Conservation (phyloP, 306 rosid genomes). For the Lathyrus aphaca region DNA sequence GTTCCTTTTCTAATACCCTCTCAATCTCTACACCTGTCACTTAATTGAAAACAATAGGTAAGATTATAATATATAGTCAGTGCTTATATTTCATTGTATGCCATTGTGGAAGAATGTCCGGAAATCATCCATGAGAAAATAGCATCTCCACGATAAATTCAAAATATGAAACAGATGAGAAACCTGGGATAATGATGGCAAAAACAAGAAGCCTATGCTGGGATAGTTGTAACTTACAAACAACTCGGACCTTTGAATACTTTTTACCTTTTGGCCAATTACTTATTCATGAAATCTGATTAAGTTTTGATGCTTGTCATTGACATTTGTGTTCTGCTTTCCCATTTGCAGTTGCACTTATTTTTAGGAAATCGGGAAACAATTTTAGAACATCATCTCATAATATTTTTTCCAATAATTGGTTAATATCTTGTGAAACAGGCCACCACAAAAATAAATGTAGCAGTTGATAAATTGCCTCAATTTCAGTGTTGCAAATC, state of each 20-base stretch:
- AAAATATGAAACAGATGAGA: slow-evolving; percentile 17
- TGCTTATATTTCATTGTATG: slow-evolving; percentile 7
- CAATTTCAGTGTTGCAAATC: slow-evolving; percentile 70
- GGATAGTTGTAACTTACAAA: slow-evolving; percentile 6
- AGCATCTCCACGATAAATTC: slow-evolving; percentile 18
- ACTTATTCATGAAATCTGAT: slow-evolving; percentile 18
- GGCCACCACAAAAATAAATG: slow-evolving; percentile 91
- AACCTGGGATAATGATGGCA: slow-evolving; percentile 1
- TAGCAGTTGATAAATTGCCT: slow-evolving; percentile 87
- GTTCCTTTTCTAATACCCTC: slow-evolving; percentile 7
- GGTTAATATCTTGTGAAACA: slow-evolving; percentile 53
- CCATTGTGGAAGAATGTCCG: slow-evolving; percentile 17
- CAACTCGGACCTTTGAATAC: not conserved
- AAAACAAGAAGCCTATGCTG: not conserved
- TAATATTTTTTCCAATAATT: slow-evolving; percentile 11
- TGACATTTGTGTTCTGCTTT: slow-evolving; percentile 4
- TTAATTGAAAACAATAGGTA: slow-evolving; percentile 1
- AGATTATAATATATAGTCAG: slow-evolving; percentile 10
- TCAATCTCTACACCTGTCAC: slow-evolving; percentile 15
- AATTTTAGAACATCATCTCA: not conserved
- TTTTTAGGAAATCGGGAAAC: slow-evolving; percentile 11
- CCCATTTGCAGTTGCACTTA: not conserved
- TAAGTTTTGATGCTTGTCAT: slow-evolving; percentile 11
- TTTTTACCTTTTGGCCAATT: not conserved
- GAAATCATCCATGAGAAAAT: slow-evolving; percentile 29